Base-by-base conservation (phyloP, 2,329 filamentous ascomycete genomes). In the Cadophora malorum region DNA sequence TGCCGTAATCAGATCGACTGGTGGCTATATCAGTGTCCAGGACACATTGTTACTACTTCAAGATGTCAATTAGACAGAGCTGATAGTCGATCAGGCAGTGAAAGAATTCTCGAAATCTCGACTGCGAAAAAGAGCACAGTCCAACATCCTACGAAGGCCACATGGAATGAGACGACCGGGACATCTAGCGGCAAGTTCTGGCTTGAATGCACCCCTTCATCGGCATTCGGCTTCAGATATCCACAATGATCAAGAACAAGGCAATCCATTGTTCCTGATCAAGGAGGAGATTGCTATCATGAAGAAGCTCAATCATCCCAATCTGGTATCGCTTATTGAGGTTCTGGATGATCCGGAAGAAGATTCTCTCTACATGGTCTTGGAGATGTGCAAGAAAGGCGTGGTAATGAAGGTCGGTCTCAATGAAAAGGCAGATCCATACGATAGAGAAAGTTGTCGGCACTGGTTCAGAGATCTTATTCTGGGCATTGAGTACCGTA, bases 331-430 rank as follows among this genome's bases (percentile, higher is more conserved):
- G 56, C 82, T 99, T 62, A 93, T 97, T 72, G 96, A 99, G 80
- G 96, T 99, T 3, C 83, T 99, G 63, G 96, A 98, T 78, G 96
- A 98, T 77, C 95, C 96, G 0, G 90, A 95, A 59, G 94, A 97
- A 77, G 96, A 99, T 79, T 97, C 94, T 3, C 82, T 99, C 14
- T 99, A 97, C 81, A 98, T 99, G 93, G 96, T 99, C 25, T 86
- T 99, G 79, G 96, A 99, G 79, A 97, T 97, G 93, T 99, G 96
- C 83, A 96, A 97, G 77, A 97, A 97, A 79, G 96, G 96, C 0
- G 95, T 97, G 25, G 88, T 97, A 63, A 98, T 98, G 94, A 95
- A 94, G 76, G 93, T 99, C 65, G 93, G 93, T 3, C 82, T 98
- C n/a, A 91, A 92, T 68, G 91, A 97, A 75, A 84, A 86, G 67